Evolutionary conservation across 768 basidiomycete species (phyloP).

Genomic region (Auricularia heimuer): DNA sequence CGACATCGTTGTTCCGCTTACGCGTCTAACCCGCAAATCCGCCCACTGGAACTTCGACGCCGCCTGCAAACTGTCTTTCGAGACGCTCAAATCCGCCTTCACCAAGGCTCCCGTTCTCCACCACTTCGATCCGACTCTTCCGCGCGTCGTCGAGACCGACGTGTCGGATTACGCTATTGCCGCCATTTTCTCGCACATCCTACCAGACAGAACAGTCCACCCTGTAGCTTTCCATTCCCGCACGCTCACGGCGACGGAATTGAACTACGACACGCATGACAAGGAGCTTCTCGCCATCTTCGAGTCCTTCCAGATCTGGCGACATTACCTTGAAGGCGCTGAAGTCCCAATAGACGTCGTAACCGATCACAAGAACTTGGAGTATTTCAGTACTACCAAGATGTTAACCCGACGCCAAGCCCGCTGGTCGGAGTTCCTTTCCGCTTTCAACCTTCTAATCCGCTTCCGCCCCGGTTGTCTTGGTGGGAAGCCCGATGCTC

Average conservation of each 20-base stretch:
- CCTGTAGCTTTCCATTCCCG: slow-evolving; percentile 32
- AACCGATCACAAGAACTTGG: slow-evolving; percentile 31
- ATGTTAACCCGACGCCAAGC: slow-evolving; percentile 21
- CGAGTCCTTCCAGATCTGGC: slow-evolving; percentile 20
- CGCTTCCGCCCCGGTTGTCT: slow-evolving; percentile 18
- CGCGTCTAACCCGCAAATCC: slow-evolving; percentile 18
- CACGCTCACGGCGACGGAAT: slow-evolving; percentile 22
- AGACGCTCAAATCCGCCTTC: slow-evolving; percentile 20
- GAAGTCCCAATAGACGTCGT: slow-evolving; percentile 16
- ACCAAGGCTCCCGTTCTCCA: slow-evolving; percentile 24
- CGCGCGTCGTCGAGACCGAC: slow-evolving; percentile 16
- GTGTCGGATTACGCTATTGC: slow-evolving; percentile 23
- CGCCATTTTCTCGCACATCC: slow-evolving; percentile 11
- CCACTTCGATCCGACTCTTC: background rate
- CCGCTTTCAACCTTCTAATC: slow-evolving; percentile 28
- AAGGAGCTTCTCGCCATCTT: slow-evolving; percentile 42
- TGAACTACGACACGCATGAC: slow-evolving; percentile 43
- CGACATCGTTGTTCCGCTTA: slow-evolving; percentile 24
- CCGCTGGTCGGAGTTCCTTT: slow-evolving; percentile 24
- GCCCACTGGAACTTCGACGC: slow-evolving; percentile 13
- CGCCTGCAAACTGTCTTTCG: slow-evolving; percentile 17
- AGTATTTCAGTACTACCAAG: slow-evolving; percentile 31
- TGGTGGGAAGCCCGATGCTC: slow-evolving; percentile 14
- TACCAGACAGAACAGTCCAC: slow-evolving; percentile 16
- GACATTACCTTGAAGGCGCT: slow-evolving; percentile 25